Base-by-base conservation (phyloP, 1,139 yeast species). In the Debaryomyces sp. region DNA sequence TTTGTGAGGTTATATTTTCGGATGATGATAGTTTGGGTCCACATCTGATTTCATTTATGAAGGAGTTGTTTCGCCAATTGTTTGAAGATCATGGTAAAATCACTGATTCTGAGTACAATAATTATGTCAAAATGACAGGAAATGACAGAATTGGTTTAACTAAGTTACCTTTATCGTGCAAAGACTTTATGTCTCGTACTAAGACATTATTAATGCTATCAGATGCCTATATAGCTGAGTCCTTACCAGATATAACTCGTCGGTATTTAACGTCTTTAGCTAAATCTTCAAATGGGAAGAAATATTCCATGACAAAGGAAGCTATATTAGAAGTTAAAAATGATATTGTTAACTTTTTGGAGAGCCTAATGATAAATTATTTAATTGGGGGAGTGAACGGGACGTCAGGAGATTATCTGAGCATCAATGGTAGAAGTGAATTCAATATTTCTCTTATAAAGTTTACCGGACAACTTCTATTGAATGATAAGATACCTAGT, bases 1-100 rank as follows among this genome's bases (percentile, higher is more conserved):
- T 80, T 27, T 76, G 86, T 56, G 74, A 75, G 5, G 59, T 71
- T 7, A 52, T 81, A 12, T 58, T 66, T 48, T 55, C 59, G 13
- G 44, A 51, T 6, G 50, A 49, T 15, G 30, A 47, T 4, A 32
- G 15, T n/a, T 22, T 23, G 22, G 32, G 32, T 4, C n/a, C 23
- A 23, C 5, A 37, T 66, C 5, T 51, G 10, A 59, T 73, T 6
- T 48, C 68, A 1, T 62, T 68, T 37, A 48, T 72, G 8, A 67
- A 65, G 38, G 54, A 55, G 43, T 54, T 75, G n/a, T 64, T 75
- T 47, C 62, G 58, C 50, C 71, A 67, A 66, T 49, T 71, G 17
- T 73, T 74, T 50, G 39, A 51, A 2, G 54, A 54, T 13, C 50
- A 44, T 3, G 46, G 44, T 1, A 48, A 43, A 13, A 34, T 27